Evolutionary conservation across 306 rosid genomes (phyloP).

Genomic region (Prosopis cineraria): DNA sequence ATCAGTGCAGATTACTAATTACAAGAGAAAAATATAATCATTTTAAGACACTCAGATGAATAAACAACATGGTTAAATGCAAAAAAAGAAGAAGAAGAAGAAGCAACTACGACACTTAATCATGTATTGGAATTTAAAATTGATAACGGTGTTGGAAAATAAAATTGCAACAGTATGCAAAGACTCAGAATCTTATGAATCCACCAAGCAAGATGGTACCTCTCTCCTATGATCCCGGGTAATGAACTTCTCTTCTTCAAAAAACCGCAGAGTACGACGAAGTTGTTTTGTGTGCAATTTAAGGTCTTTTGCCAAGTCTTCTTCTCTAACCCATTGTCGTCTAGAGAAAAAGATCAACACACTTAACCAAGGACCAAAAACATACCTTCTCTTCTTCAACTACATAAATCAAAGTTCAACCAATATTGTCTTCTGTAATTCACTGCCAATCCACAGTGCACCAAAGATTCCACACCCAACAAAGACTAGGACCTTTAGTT

Average conservation of each 20-base stretch:
- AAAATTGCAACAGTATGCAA: not conserved
- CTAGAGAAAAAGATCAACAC: conserved; percentile 37
- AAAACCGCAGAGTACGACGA: conserved; percentile 77
- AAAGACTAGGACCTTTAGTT: not conserved
- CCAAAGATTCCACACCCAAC: not conserved
- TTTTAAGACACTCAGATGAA: not conserved
- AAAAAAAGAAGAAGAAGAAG: not conserved
- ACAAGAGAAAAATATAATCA: not conserved
- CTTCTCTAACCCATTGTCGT: conserved; percentile 97
- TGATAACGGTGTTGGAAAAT: not conserved
- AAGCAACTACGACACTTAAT: not conserved
- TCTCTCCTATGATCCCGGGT: conserved; percentile 91
- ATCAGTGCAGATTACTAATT: not conserved
- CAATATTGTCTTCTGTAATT: not conserved
- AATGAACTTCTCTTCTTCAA: conserved; percentile 94
- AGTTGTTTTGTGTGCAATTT: conserved; percentile 89
- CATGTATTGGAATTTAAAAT: not conserved
- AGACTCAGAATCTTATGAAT: not conserved
- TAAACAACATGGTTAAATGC: not conserved
- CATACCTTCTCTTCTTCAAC: not conserved
- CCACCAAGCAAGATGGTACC: conserved; percentile 47
- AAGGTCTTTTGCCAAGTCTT: conserved; percentile 96
- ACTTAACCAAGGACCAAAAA: conserved; percentile 17
- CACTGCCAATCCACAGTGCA: not conserved
- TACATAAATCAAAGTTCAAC: conserved; percentile 16